Evolutionary conservation across 1,139 yeast genomes (phyloP), one percentile per base, ranked within the genome.

Genomic region (Hyphopichia fennica): DNA sequence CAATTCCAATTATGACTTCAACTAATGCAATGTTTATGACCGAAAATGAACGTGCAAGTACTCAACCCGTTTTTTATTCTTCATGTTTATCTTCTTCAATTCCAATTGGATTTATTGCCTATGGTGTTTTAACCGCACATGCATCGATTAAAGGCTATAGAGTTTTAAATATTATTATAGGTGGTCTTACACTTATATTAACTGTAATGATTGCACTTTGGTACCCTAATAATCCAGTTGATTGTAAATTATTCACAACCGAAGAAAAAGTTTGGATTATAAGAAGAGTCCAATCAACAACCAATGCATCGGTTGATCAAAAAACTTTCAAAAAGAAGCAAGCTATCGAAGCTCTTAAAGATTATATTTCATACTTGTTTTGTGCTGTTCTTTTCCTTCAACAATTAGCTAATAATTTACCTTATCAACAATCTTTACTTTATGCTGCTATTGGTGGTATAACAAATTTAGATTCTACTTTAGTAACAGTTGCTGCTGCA

Each of bases 401-500:
- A 48, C 74, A 69, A 56, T 56, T 76, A 44, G 75, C 79, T 4
- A 76, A 76, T 49, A 75, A 74, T 49, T 61, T 74, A 41, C 64
- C 75, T 4, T 76, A 73, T 47, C 79, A 73, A 49, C 75, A 75
- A 46, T 72, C 68, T 40, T 52, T 75, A 37, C 56, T 76, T 37
- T 76, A 67, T 44, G 63, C 60, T 20, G 64, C 63, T 35, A 62
- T 73, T 54, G 78, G 78, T 39, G 69, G 60, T 3, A 58, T 75
- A 30, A 54, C 66, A 18, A 69, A 65, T 48, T 60, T 78, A 41
- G 69, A 67, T 40, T 70, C 82, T 1, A 75, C 81, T 1, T 56
- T 79, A 30, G 79, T 79, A 4, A 69, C 81, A 4, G 80, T 77
- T 39, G 81, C 80, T 1, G 66, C 75, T 34, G 74, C 77, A 38